Percentiles rank a stretch among this genome's conserved stretches.
Conservation (phyloP, 257 asterid species). For the Nicotiana attenuata region DNA sequence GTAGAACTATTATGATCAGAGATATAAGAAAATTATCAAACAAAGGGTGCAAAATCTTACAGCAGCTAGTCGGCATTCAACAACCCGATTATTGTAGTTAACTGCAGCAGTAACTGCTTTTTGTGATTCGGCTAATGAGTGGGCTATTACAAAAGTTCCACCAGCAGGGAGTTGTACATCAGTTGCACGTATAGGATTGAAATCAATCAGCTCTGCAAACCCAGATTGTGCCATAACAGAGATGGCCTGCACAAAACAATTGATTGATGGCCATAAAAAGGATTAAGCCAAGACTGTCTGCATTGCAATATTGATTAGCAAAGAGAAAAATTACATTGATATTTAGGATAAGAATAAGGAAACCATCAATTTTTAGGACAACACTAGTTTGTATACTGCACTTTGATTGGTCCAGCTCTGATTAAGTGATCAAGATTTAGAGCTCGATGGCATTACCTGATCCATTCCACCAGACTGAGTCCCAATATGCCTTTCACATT, state of each 20-base stretch:
- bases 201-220: conserved; percentile 90
- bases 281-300: too few relatives aligned
- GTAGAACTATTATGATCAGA: not conserved
- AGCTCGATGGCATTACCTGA: conserved; percentile 53
- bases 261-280: too few relatives aligned
- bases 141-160: conserved; percentile 84
- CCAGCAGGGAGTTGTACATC: conserved; percentile 90
- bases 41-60: conserved; percentile 35
- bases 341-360: too few relatives aligned
- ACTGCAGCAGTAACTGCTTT: conserved; percentile 96
- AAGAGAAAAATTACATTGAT: not conserved
- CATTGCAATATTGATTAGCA: too few relatives aligned
- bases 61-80: conserved; percentile 91
- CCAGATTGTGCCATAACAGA: conserved; percentile 94
- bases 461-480: conserved; percentile 99
- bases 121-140: conserved; percentile 90
- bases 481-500: conserved; percentile 93
- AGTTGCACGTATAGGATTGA: conserved; percentile 84
- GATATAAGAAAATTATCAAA: not conserved
- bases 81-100: conserved; percentile 90
- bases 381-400: too few relatives aligned
- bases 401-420: not conserved
- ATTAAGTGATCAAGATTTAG: conserved; percentile 1
- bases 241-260: conserved; percentile 55
- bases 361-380: too few relatives aligned